Percentiles rank a stretch among this genome's conserved stretches.
Conservation (phyloP, 177 flowering plant genomes). For the Vitis hybrid region DNA sequence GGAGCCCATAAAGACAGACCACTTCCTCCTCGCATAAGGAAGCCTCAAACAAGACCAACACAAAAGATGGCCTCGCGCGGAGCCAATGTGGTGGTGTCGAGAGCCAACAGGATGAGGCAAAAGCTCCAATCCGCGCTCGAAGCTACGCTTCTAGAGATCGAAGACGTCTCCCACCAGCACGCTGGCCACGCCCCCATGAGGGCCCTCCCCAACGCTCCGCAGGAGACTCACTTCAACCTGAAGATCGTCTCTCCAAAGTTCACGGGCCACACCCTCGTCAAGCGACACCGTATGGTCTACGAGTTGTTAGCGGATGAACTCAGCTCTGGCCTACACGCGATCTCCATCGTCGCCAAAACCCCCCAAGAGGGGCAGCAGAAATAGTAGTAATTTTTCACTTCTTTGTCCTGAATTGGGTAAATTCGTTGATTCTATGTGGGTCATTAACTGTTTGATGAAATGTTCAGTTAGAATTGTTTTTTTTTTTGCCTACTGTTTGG, state of each 20-base stretch:
- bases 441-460: too few relatives aligned
- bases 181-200: conserved; percentile 79
- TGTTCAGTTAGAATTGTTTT: too few relatives aligned
- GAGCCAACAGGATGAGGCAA: conserved; percentile 58
- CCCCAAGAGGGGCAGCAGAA: conserved; percentile 44
- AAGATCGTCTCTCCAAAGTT: conserved; percentile 70
- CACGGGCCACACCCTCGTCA: conserved; percentile 70
- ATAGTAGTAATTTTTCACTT: too few relatives aligned
- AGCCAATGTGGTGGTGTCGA: conserved; percentile 31
- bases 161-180: conserved; percentile 81
- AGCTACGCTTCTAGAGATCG: conserved; percentile 54
- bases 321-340: conserved; percentile 74
- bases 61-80: conserved; percentile 44
- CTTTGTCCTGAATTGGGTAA: too few relatives aligned
- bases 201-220: conserved; percentile 23
- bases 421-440: too few relatives aligned
- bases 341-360: conserved; percentile 83
- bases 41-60: too few relatives aligned
- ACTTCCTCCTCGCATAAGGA: background rate
- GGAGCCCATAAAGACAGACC: too few relatives aligned
- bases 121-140: conserved; percentile 56
- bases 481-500: too few relatives aligned
- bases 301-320: conserved; percentile 70
- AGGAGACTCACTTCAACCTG: conserved; percentile 80
- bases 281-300: conserved; percentile 82